Percentiles rank a stretch among this genome's conserved stretches.
Evolutionary conservation across 2,329 filamentous ascomycete genomes (phyloP).

Genomic region (Mariannaea sp.): DNA sequence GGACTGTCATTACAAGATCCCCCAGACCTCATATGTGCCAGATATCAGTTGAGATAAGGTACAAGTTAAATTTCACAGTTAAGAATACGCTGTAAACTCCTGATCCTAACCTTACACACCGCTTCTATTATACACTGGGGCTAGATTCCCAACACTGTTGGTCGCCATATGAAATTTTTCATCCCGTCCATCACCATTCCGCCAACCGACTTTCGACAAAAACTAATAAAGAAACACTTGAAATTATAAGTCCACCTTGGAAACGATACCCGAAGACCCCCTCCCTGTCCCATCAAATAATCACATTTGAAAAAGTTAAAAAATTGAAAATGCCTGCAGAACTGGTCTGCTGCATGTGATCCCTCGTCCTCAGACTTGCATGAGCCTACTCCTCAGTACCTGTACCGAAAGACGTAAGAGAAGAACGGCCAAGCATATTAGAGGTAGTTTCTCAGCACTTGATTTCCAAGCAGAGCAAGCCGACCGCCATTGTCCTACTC

Average conservation of each 20-base stretch:
- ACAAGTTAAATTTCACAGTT: constrained; percentile 18
- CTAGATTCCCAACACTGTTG: constrained; percentile 19
- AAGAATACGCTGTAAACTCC: constrained; percentile 37
- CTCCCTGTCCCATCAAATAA: constrained; percentile 1
- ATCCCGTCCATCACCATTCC: constrained; percentile 2
- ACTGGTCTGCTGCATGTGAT: no score
- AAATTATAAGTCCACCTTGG: constrained; percentile 2
- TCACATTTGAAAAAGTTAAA: no score
- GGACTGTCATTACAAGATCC: no score
- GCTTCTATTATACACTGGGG: constrained; percentile 35
- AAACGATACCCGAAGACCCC: neutral
- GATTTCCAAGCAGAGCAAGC: neutral
- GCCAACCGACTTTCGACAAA: neutral
- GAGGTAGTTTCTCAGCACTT: neutral
- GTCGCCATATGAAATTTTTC: constrained; percentile 5
- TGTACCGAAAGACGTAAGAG: no score
- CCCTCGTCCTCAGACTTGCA: neutral
- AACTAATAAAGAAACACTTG: no score
- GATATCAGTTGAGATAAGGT: neutral
- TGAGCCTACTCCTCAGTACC: neutral
- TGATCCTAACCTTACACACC: constrained; percentile 34
- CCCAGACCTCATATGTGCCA: no score
- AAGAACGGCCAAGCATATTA: neutral
- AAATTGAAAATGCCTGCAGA: no score
- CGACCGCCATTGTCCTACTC: constrained; percentile 52